Evolutionary conservation across 441 rosid genomes (phyloP).

Genomic region (Francoa sonchifolia): DNA sequence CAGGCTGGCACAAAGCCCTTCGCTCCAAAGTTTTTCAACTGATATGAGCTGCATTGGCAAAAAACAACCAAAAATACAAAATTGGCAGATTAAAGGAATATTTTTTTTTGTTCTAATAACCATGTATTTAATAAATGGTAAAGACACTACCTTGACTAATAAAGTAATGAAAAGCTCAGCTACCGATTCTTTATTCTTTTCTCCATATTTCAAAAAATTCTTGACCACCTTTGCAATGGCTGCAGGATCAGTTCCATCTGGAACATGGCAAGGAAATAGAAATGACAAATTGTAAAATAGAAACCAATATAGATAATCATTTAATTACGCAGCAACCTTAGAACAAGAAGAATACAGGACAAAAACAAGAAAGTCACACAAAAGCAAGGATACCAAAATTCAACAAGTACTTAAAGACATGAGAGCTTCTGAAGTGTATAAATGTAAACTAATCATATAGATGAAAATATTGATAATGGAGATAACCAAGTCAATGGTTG

Average conservation of each 20-base stretch:
- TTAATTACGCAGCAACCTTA: not conserved
- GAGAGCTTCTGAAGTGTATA: too few relatives aligned
- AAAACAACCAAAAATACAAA: conserved; percentile 5
- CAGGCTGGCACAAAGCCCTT: conserved; percentile 40
- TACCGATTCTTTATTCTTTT: conserved; percentile 28
- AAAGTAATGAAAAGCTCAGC: conserved; percentile 31
- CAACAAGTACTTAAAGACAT: too few relatives aligned
- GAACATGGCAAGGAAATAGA: conserved; percentile 6
- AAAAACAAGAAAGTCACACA: too few relatives aligned
- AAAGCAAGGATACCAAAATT: too few relatives aligned
- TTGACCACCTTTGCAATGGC: conserved; percentile 19
- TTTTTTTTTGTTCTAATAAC: not conserved
- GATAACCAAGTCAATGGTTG: too few relatives aligned
- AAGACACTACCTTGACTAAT: conserved; percentile 27
- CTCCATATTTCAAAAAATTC: conserved; percentile 34
- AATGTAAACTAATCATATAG: too few relatives aligned
- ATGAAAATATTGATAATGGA: too few relatives aligned
- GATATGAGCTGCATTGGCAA: conserved; percentile 27
- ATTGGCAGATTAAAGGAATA: not conserved
- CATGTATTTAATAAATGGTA: not conserved
- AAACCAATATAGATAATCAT: too few relatives aligned
- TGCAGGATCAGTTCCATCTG: conserved; percentile 35
- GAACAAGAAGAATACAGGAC: too few relatives aligned
- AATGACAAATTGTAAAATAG: not conserved
- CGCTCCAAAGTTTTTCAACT: conserved; percentile 33